Evolutionary conservation across 805 yeast genomes (phyloP), one percentile per base, ranked within the genome.

Genomic region (Babjeviella inositovora): DNA sequence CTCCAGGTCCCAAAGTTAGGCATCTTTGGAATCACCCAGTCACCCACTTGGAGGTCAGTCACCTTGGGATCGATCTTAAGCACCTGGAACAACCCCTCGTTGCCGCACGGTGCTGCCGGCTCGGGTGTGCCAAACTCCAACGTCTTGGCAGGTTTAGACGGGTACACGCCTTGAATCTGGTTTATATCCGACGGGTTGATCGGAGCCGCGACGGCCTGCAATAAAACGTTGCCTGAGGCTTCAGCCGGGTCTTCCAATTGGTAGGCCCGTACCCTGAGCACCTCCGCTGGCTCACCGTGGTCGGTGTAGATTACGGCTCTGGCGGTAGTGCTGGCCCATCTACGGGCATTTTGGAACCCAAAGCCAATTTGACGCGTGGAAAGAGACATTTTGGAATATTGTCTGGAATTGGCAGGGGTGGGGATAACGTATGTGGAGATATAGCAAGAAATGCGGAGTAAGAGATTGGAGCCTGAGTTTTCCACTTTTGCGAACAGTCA

Each of bases 1-100:
- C 93, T 62, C 99, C 99, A 90, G 3, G 98, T 87, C 15, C 98
- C 99, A 28, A 72, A 73, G 35, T 77, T 75, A 8, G 82, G 75
- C 19, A 53, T 53, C 7, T 66, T 39, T 7, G 97, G 96, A 20
- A 87, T 64, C 18, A 73, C 81, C 85, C 93, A 82, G 45, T 90
- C 97, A 21, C 94, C 95, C 2, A 53, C 50, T 21, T 53, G 35
- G 24, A 79, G 53, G 5, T 41, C 36, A 4, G 33, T 29, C 7
- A 69, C 77, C 9, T 47, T 37, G 7, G 57, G 33, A 11, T 93
- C 94, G 7, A 66, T 63, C 25, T 71, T 68, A n/a, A 79, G 41
- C n/a, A 87, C 73, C 41, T 81, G 76, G 41, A 80, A 85, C 7
- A 81, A 62, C 12, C 95, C 97, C 49, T 87, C 98, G 43, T 90